Conservation (phyloP, 345 rosid species). For the Erodium maritimum region DNA sequence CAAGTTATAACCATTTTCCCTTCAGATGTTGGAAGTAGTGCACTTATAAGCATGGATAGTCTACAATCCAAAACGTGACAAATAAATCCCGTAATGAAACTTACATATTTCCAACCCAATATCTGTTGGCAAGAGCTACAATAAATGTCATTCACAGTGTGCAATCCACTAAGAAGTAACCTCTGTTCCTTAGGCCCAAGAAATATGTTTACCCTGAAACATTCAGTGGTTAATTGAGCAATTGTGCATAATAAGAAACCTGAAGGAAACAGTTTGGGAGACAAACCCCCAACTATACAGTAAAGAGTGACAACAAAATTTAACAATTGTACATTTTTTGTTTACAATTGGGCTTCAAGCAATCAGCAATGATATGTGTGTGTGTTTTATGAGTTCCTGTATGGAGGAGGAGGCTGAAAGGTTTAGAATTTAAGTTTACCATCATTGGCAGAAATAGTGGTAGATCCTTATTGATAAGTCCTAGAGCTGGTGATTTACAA, state of each 20-base stretch:
- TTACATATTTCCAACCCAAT: conserved; percentile 34
- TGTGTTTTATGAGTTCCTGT: background rate
- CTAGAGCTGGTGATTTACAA: no score
- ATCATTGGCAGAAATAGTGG: background rate
- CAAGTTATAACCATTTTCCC: background rate
- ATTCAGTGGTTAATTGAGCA: background rate
- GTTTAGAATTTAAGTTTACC: background rate
- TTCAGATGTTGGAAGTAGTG: background rate
- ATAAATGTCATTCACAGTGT: conserved; percentile 26
- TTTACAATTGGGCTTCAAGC: background rate
- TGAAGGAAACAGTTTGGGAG: background rate
- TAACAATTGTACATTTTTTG: background rate
- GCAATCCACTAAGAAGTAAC: conserved; percentile 21
- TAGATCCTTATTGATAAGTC: no score
- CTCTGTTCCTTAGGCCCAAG: conserved; percentile 29
- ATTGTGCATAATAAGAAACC: background rate
- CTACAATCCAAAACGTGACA: background rate
- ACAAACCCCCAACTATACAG: background rate
- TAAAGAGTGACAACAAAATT: background rate
- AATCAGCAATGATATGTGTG: background rate
- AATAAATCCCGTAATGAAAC: conserved; percentile 6
- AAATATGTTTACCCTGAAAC: conserved; percentile 27
- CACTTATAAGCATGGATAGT: background rate
- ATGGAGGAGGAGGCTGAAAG: no score
- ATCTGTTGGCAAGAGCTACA: conserved; percentile 38